phyloP scores from a whole-genome alignment of 2,329 filamentous ascomycete species.

The Cladosporium sp. region DNA sequence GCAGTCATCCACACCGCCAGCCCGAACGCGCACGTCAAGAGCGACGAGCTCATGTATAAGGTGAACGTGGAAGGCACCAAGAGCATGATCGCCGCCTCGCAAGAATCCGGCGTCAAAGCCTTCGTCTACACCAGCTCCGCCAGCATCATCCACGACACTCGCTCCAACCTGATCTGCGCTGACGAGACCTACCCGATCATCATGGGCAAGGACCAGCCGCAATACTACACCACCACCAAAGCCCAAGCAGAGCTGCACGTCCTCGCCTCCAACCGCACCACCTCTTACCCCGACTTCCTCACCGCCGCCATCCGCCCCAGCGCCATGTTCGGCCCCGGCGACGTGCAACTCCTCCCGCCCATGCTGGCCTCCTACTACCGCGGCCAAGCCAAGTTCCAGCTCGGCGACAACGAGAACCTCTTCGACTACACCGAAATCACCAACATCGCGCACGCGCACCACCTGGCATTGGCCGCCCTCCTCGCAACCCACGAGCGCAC shows the following conservation, averaged over 20 bases:
- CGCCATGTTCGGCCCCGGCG: conserved; percentile 53
- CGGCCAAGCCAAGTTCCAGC: conserved; percentile 52
- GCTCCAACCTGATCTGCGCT: conserved; percentile 49
- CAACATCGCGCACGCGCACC: conserved; percentile 54
- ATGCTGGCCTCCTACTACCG: conserved; percentile 47
- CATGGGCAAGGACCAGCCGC: conserved; percentile 48
- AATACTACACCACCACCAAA: conserved; percentile 55
- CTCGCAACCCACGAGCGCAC: conserved; percentile 44
- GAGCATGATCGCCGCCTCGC: conserved; percentile 48
- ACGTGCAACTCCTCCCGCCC: conserved; percentile 48
- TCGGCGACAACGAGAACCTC: conserved; percentile 54
- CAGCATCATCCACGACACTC: conserved; percentile 49
- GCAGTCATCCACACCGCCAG: conserved; percentile 54
- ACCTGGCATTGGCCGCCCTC: conserved; percentile 52
- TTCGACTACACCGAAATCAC: conserved; percentile 57
- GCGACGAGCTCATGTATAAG: conserved; percentile 46
- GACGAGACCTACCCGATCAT: conserved; percentile 51
- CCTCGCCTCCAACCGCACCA: conserved; percentile 49
- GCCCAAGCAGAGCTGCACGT: conserved; percentile 50
- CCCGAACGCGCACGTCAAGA: conserved; percentile 35
- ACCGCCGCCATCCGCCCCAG: conserved; percentile 53
- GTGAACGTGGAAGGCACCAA: conserved; percentile 55
- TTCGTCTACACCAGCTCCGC: conserved; percentile 56
- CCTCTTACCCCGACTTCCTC: conserved; percentile 44
- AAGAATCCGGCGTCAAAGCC: conserved; percentile 51